Percentiles rank a stretch among this genome's conserved stretches.
Conservation (phyloP, 495 filamentous ascomycete species). For the Lophiostoma macrostomum region DNA sequence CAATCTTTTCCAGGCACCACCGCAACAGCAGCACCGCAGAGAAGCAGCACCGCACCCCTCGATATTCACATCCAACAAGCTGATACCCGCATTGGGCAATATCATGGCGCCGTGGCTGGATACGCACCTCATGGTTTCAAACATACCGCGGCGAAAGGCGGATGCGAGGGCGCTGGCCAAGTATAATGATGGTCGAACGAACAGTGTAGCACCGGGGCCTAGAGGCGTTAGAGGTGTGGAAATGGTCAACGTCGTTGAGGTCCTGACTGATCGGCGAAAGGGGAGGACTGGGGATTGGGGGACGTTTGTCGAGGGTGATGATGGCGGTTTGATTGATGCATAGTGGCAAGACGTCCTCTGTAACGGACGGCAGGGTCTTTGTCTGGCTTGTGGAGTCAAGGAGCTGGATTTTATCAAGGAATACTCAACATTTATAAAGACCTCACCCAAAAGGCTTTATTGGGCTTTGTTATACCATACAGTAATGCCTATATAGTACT, state of each 20-base stretch:
- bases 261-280: slow-evolving; percentile 35
- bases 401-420: too few species aligned
- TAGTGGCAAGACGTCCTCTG: too few species aligned
- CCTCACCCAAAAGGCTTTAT: too few species aligned
- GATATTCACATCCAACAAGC: slow-evolving; percentile 35
- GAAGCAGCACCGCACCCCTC: slow-evolving; percentile 25
- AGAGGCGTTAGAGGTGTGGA: slow-evolving; percentile 3
- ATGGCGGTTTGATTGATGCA: background rate
- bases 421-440: too few species aligned
- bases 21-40: slow-evolving; percentile 2
- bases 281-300: slow-evolving; percentile 36
- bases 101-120: slow-evolving; percentile 34
- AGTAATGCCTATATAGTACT: too few species aligned
- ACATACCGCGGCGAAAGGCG: slow-evolving; percentile 12
- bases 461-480: too few species aligned
- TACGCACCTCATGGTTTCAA: slow-evolving; percentile 32
- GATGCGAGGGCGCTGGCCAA: slow-evolving; percentile 14
- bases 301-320: background rate
- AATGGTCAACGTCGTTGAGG: slow-evolving; percentile 34
- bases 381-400: too few species aligned
- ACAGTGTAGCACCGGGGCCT: background rate
- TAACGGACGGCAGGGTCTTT: too few species aligned
- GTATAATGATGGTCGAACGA: background rate
- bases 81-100: slow-evolving; percentile 33
- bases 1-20: background rate